Evolutionary conservation across 495 filamentous ascomycete genomes (phyloP).

Genomic region (Baudoinia panamericana): DNA sequence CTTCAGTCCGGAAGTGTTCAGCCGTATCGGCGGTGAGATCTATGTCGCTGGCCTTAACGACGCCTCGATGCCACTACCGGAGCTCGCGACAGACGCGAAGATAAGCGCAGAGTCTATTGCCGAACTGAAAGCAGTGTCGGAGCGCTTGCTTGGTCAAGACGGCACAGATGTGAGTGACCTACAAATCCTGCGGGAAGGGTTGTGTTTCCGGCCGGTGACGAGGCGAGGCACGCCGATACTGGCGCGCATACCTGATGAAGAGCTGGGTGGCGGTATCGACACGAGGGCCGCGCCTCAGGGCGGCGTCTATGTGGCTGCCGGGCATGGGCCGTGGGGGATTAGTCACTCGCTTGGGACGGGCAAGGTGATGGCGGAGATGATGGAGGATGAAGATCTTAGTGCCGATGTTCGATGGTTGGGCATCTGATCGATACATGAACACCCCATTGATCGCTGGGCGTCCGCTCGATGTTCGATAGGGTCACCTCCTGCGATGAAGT

Average conservation of each 20-base stretch:
- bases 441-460: too few species aligned
- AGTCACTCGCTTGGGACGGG: conserved; percentile 28
- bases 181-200: conserved; percentile 47
- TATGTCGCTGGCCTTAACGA: conserved; percentile 66
- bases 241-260: conserved; percentile 38
- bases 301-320: conserved; percentile 57
- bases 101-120: conserved; percentile 36
- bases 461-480: too few species aligned
- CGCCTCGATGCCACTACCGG: conserved; percentile 42
- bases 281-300: conserved; percentile 34
- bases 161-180: conserved; percentile 37
- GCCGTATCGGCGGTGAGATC: conserved; percentile 49
- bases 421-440: conserved; percentile 8
- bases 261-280: conserved; percentile 39
- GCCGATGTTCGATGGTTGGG: conserved; percentile 24
- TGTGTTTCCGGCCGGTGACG: conserved; percentile 65
- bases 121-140: conserved; percentile 41
- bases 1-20: conserved; percentile 64
- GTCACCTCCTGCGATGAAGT: too few species aligned
- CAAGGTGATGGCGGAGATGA: conserved; percentile 28
- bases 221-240: conserved; percentile 49
- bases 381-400: conserved; percentile 26
- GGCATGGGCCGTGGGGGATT: conserved; percentile 43
- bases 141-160: conserved; percentile 39
- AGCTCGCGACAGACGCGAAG: conserved; percentile 36